Percentiles rank a stretch among this genome's conserved stretches.
These are phyloP conservation scores for Flaveria sonorensis DNA, from an alignment of 129 eudicot species.

Conservation along the genomic window DNA sequence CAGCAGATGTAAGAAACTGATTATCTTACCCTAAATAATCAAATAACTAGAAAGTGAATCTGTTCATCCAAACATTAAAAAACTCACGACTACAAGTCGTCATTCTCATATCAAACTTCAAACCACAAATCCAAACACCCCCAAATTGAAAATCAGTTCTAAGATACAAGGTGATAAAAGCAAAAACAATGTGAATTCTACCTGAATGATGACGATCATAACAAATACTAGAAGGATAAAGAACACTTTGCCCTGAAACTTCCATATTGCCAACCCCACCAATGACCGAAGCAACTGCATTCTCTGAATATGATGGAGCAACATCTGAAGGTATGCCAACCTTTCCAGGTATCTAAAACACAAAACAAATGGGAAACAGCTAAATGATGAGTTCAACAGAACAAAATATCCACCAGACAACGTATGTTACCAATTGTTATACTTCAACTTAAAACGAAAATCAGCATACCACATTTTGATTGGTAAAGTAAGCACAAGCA, in stretches of 20 bases:
- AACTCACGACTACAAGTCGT: background rate
- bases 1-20: background rate
- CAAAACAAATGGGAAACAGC: background rate
- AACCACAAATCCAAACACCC: background rate
- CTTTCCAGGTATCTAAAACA: conserved; percentile 40
- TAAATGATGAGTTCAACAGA: background rate
- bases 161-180: background rate
- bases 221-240: conserved; percentile 45
- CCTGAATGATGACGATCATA: conserved; percentile 68
- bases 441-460: background rate
- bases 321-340: conserved; percentile 40
- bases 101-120: background rate
- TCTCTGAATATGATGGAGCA: conserved; percentile 22
- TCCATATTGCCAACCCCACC: conserved; percentile 40
- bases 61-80: background rate
- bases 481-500: conserved; percentile 30
- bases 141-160: background rate
- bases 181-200: conserved; percentile 28
- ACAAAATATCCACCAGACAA: background rate
- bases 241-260: conserved; percentile 44
- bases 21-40: background rate
- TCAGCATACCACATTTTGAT: conserved; percentile 48
- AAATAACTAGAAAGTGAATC: background rate
- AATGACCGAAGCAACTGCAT: conserved; percentile 38
- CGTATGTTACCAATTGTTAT: background rate